A percentile compares a stretch with the other conserved stretches of the same genome.
These are phyloP conservation scores for Botryotinia calthae DNA, from an alignment of 2,329 filamentous ascomycete genomes.

Conservation along the genomic window DNA sequence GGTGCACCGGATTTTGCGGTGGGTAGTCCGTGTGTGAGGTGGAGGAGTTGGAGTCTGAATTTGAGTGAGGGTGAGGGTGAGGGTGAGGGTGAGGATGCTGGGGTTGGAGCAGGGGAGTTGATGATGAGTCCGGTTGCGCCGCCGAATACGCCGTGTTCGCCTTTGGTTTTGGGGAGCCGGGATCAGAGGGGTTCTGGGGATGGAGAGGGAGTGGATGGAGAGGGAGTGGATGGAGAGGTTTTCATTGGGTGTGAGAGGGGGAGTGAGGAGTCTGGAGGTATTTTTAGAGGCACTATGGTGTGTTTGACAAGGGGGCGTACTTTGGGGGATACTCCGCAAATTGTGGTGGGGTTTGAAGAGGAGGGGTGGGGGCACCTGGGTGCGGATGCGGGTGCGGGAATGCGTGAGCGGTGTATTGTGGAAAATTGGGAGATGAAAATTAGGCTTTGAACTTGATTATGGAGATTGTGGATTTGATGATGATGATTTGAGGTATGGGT, in stretches of 20 bases:
- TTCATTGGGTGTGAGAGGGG: neutral
- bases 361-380: neutral
- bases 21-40: neutral
- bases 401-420: neutral
- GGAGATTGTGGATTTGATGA: neutral
- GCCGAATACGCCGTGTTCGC: neutral
- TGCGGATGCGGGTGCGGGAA: neutral
- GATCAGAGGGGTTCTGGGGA: neutral
- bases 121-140: neutral
- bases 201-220: neutral
- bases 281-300: neutral
- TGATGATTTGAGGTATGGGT: neutral
- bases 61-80: neutral
- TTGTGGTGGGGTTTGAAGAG: neutral
- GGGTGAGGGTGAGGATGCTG: neutral
- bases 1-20: neutral
- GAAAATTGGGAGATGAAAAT: neutral
- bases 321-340: neutral
- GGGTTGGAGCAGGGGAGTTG: neutral
- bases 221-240: neutral
- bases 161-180: neutral
- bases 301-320: neutral
- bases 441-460: neutral
- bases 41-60: neutral
- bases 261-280: neutral